Percentiles rank a stretch among this genome's conserved stretches.
These are phyloP conservation scores for Mycena pura DNA, from an alignment of 768 basidiomycete species.

Conservation along the genomic window DNA sequence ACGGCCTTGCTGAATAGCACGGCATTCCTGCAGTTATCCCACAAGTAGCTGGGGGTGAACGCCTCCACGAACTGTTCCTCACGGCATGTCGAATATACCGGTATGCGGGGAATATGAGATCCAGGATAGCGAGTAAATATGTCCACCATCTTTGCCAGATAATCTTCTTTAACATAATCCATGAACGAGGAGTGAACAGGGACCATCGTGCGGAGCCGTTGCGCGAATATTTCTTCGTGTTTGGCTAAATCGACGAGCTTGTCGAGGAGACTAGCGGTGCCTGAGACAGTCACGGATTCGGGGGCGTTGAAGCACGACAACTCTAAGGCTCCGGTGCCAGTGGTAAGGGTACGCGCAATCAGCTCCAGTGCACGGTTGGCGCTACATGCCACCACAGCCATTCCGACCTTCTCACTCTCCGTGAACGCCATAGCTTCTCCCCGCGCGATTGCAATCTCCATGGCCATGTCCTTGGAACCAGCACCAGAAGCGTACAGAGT, in stretches of 20 bases:
- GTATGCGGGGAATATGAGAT: background rate
- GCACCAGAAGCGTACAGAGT: constrained; percentile 41
- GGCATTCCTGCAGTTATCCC: background rate
- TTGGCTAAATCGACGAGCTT: background rate
- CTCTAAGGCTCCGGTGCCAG: background rate
- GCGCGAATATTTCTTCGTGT: background rate
- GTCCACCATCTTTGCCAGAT: background rate
- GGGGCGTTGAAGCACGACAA: background rate
- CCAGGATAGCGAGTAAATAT: background rate
- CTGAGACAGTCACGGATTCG: background rate
- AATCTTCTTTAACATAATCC: background rate
- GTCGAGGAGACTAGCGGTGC: background rate
- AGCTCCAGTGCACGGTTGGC: background rate
- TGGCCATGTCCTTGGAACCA: constrained; percentile 32
- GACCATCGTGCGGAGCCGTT: background rate
- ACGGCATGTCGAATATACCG: background rate
- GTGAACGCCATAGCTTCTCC: background rate
- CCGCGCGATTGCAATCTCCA: too few species aligned
- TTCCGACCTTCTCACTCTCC: background rate
- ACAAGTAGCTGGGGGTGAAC: background rate
- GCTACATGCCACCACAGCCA: background rate
- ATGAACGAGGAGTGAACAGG: background rate
- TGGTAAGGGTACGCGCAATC: background rate
- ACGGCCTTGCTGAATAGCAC: background rate
- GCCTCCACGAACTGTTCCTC: background rate